Base-by-base conservation (phyloP, 2,329 filamentous ascomycete species). In the Nectriaceae sp. region DNA sequence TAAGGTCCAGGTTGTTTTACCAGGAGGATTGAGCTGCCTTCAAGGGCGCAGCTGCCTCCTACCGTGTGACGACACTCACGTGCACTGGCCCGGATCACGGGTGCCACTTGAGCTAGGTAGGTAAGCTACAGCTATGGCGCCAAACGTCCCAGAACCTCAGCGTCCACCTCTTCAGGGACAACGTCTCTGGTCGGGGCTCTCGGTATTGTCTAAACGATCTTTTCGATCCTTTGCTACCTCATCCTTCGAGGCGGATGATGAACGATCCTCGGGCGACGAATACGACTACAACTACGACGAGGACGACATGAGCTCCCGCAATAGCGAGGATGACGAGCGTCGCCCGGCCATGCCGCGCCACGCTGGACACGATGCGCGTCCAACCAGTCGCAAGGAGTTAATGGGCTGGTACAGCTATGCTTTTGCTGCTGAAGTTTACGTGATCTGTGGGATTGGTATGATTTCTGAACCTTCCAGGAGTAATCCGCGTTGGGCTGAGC, bases 391-490 rank as follows among this genome's bases (percentile, higher is more conserved):
- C 60, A 93, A 88, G 70, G 94, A 99, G 79, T 80, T 97, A 51
- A 77, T 85, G 33, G 94, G 93, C 60, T 99, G 95, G 89, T 99
- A 97, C 71, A 87, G 88, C 67, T 97, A 97, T 75, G 89, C 89
- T 36, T 97, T 96, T 78, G 94, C 94, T 20, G 91, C 93, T 18
- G 94, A 99, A 74, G 93, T 95, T 45, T 97, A 97, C 68, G 90
- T 95, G 15, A 89, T 97, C 47, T 97, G 94, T 69, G 71, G 69
- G 44, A 72, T 72, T 47, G 93, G 92, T 89, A 69, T 66, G 84
- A 74, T 45, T 36, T 21, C 16, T 21, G 24, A 40, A 51, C 35
- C 41, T 39, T 11, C 19, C 24, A 37, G 18, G 39, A 15, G n/a
- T 16, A 19, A 31, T 41, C 20, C 16, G 26, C 22, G 29, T 31